Evolutionary conservation across 2,329 filamentous ascomycete species (phyloP).

Genomic region (Aspergillus flavus): DNA sequence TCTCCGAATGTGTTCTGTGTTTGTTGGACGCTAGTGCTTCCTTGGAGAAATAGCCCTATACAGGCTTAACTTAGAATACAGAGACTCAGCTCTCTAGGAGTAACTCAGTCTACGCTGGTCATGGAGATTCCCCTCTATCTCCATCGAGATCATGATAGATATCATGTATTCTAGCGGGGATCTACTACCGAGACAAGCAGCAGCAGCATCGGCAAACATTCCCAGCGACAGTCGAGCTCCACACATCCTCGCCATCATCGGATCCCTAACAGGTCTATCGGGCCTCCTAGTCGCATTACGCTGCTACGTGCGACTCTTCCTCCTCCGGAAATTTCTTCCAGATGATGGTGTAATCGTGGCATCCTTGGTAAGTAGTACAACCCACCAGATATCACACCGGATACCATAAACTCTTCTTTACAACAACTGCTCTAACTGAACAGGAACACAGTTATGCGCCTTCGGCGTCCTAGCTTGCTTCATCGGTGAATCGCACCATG

Average conservation of each 20-base stretch:
- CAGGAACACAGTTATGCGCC: constrained; percentile 22
- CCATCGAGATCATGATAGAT: not conserved
- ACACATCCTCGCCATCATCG: constrained; percentile 44
- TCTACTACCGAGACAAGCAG: not conserved
- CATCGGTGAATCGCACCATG: constrained; percentile 47
- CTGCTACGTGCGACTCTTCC: constrained; percentile 49
- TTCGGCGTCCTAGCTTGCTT: constrained; percentile 44
- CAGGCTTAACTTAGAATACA: not conserved
- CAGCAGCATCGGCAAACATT: not conserved
- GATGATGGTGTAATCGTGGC: constrained; percentile 54
- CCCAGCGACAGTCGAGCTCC: constrained; percentile 11
- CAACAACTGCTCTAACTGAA: not conserved
- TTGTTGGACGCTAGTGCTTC: not conserved
- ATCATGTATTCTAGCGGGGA: not conserved
- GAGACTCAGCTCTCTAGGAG: not conserved
- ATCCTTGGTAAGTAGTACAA: constrained; percentile 39
- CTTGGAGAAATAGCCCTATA: not conserved
- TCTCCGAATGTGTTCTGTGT: no score
- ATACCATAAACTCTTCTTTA: not conserved
- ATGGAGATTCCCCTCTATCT: not conserved
- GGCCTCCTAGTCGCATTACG: constrained; percentile 45
- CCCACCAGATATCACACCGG: not conserved
- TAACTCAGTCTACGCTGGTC: not conserved
- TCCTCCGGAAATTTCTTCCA: constrained; percentile 52
- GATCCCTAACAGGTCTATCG: constrained; percentile 42